Evolutionary conservation across 257 asterid species (phyloP), one percentile per base, ranked within the genome.

Genomic region (Solanum raphanifolium): DNA sequence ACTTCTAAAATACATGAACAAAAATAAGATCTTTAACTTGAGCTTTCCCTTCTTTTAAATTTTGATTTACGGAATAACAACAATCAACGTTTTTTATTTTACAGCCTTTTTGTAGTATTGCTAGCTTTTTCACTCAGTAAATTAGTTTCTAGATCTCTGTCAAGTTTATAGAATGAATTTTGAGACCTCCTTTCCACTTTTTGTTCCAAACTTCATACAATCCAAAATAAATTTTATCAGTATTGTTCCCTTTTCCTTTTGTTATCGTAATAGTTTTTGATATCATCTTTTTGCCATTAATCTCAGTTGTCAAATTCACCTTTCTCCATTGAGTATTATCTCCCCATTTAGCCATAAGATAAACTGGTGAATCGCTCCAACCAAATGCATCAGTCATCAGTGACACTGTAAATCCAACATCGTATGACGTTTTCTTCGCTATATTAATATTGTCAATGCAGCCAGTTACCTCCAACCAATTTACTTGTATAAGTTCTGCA

Each of bases 311-410:
- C 20, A 83, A 83, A 62, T 83, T 83, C 23, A 52, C n/a, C 82
- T 73, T 90, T 2, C 5, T 65, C 85, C 90, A 87, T 68, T 18
- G 73, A 39, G 86, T 75, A 1, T 9, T 72, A 13, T 87, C 86
- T 58, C 92, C 90, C 84, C 92, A 87, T 87, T 87, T 91, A 29
- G 85, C 87, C 92, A 91, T 83, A 13, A 91, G 32, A 66, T 89
- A 84, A 23, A 84, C 15, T 1, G 87, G 87, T 1, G 60, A 60
- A 25, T 36, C 21, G 5, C 2, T 62, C 90, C 91, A 91, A 4
- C 92, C 92, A 35, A 91, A 91, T 1, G 92, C 90, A 55, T 91
- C 84, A 23, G 65, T 85, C 92, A 91, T 83, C 91, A 89, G 38
- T 15, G 92, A 87, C 15, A 91, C 6, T 5, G 23, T 7, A 32